Base-by-base conservation (phyloP, 164 flowering plant species). In the Protea cynaroides region DNA sequence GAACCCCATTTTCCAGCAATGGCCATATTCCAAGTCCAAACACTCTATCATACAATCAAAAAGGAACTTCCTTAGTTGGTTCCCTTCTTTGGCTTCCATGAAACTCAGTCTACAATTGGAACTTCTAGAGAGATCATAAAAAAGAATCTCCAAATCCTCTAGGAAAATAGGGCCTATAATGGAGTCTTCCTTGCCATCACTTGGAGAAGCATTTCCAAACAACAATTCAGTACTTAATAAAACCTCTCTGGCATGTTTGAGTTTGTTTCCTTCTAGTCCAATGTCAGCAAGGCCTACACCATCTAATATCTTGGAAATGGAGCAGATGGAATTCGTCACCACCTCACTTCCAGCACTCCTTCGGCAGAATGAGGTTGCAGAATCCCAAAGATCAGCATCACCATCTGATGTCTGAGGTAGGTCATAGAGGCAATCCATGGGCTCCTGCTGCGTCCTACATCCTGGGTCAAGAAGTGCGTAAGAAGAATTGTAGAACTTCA, bases 31-130 rank as follows among this genome's bases (percentile, higher is more conserved):
- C 18, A 75, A 63, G 49, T 83, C 88, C n/a, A 92, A 62, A 58
- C 62, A 84, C 49, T 92, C 95, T 57, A 86, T 63, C 46, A 81
- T 34, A 63, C 75, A 81, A 66, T 88, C 95, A 18, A 92, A 81
- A n/a, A 83, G 77, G 66, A 92, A 89, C 44, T 73, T 68, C 59
- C 73, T 82, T 6, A 74, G 69, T 11, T 74, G 82, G 61, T 63
- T 58, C 40, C 66, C 72, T 18, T 72, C 75, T 54, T 77, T 76
- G 59, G 66, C 62, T 23, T 75, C 82, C 64, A 73, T 73, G 55
- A 76, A 71, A 44, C 77, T 76, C 56, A 58, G 49, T 21, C 68
- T 63, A 53, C 64, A 59, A 12, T 46, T 24, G 11, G 67, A 58
- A 10, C 59, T 70, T 62, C 63, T 64, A 84, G 77, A 68, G 3